Conservation (phyloP, 2,329 filamentous ascomycete genomes). For the Fusarium devonianum region DNA sequence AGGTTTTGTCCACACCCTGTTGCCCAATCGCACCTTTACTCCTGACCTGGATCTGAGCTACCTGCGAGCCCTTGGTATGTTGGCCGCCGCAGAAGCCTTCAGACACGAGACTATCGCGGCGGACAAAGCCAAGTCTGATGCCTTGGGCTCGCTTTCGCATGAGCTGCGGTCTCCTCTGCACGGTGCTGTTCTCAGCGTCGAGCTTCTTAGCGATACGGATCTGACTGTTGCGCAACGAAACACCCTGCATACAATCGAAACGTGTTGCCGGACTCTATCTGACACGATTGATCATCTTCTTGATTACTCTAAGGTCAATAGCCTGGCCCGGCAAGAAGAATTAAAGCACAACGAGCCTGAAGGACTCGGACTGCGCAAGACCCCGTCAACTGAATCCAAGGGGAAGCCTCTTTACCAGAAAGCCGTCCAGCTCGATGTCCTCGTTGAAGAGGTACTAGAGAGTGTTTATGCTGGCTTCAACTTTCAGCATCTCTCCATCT, state of each 20-base stretch:
- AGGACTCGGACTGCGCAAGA: background rate
- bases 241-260: slow-evolving; percentile 57
- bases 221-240: slow-evolving; percentile 56
- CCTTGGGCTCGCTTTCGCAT: slow-evolving; percentile 67
- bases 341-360: slow-evolving; percentile 1
- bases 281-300: slow-evolving; percentile 63
- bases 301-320: slow-evolving; percentile 63
- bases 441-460: slow-evolving; percentile 57
- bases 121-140: slow-evolving; percentile 62
- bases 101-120: slow-evolving; percentile 49
- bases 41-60: slow-evolving; percentile 58
- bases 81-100: slow-evolving; percentile 64
- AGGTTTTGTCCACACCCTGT: slow-evolving; percentile 58
- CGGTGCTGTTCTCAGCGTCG: slow-evolving; percentile 62
- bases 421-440: slow-evolving; percentile 48
- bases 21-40: slow-evolving; percentile 53
- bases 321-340: slow-evolving; percentile 31
- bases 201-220: slow-evolving; percentile 60
- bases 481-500: slow-evolving; percentile 43
- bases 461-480: slow-evolving; percentile 56
- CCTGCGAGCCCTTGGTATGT: slow-evolving; percentile 59
- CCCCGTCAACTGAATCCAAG: slow-evolving; percentile 6
- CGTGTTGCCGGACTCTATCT: slow-evolving; percentile 58
- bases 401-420: slow-evolving; percentile 27
- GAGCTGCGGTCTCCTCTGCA: slow-evolving; percentile 68